Percentiles rank a stretch among this genome's conserved stretches.
Evolutionary conservation across 2,329 filamentous ascomycete species (phyloP).

Genomic region (Phaeosphaeria sp.): DNA sequence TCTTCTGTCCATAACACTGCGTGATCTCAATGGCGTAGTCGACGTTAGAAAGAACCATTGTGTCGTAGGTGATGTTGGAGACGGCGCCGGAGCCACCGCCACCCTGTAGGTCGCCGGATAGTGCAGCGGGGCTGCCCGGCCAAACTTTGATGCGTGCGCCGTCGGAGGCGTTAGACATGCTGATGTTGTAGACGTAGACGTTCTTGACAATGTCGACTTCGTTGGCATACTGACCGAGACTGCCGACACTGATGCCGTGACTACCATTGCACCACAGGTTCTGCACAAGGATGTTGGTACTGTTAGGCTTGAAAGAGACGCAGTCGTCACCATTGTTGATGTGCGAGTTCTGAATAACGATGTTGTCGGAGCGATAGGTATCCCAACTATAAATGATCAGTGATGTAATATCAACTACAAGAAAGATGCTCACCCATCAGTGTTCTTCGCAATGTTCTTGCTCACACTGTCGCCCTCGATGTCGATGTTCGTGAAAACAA

Average conservation of each 20-base stretch:
- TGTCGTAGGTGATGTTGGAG: conserved; percentile 71
- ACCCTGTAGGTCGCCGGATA: conserved; percentile 68
- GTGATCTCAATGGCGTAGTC: conserved; percentile 70
- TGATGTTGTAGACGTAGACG: conserved; percentile 58
- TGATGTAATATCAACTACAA: conserved; percentile 12
- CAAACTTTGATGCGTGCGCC: conserved; percentile 78
- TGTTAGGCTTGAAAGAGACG: conserved; percentile 77
- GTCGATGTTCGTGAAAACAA: conserved; percentile 68
- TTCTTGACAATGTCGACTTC: conserved; percentile 73
- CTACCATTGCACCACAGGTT: conserved; percentile 72
- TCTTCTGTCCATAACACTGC: conserved; percentile 70
- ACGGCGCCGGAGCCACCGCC: conserved; percentile 70
- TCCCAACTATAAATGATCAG: conserved; percentile 53
- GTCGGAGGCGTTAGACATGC: conserved; percentile 56
- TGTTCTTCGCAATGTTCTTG: conserved; percentile 67
- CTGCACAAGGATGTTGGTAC: conserved; percentile 71
- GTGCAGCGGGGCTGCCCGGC: conserved; percentile 63
- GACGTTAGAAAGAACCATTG: conserved; percentile 66
- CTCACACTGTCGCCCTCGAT: conserved; percentile 63
- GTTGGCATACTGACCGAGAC: conserved; percentile 69
- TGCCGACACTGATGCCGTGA: conserved; percentile 76
- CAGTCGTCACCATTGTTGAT: conserved; percentile 74
- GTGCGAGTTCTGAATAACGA: conserved; percentile 71
- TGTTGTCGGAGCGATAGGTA: conserved; percentile 65
- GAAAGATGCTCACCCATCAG: conserved; percentile 55